A percentile compares a stretch with the other conserved stretches of the same genome.
Evolutionary conservation across 108 stramenopile species (phyloP).

Genomic region (Cyclotella cryptica): DNA sequence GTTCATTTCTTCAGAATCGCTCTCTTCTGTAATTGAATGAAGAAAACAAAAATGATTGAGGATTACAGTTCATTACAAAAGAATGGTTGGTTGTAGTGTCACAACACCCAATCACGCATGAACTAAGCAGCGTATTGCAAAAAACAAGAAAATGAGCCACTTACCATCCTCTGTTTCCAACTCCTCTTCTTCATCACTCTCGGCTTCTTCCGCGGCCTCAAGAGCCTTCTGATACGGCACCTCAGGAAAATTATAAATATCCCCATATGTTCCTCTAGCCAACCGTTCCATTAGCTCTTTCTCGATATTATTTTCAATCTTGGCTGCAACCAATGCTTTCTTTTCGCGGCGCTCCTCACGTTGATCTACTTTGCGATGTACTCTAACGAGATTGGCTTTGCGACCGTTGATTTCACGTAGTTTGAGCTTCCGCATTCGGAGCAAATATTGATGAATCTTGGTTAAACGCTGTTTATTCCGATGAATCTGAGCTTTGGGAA

Average conservation of each 20-base stretch:
- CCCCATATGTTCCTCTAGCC: slow-evolving; percentile 95
- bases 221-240: slow-evolving; percentile 84
- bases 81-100: background rate
- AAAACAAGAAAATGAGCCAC: background rate
- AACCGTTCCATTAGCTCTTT: slow-evolving; percentile 95
- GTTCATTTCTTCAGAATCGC: slow-evolving; percentile 57
- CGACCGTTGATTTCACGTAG: slow-evolving; percentile 80
- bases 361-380: slow-evolving; percentile 91
- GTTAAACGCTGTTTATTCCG: slow-evolving; percentile 98
- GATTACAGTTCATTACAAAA: too few species aligned
- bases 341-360: slow-evolving; percentile 91
- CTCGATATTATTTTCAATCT: slow-evolving; percentile 91
- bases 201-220: slow-evolving; percentile 71
- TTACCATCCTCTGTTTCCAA: slow-evolving; percentile 47
- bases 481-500: slow-evolving; percentile 93
- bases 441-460: slow-evolving; percentile 98
- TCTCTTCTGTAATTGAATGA: slow-evolving; percentile 44
- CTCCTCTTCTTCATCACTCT: slow-evolving; percentile 68
- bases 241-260: slow-evolving; percentile 98
- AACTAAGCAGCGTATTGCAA: background rate
- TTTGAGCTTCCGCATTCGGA: slow-evolving; percentile 96
- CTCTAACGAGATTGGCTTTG: slow-evolving; percentile 78
- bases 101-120: background rate
- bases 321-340: slow-evolving; percentile 94
- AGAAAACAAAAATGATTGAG: background rate